phyloP scores from a whole-genome alignment of 2,329 filamentous ascomycete species.

The Pyrenophora tritici-repentis region DNA sequence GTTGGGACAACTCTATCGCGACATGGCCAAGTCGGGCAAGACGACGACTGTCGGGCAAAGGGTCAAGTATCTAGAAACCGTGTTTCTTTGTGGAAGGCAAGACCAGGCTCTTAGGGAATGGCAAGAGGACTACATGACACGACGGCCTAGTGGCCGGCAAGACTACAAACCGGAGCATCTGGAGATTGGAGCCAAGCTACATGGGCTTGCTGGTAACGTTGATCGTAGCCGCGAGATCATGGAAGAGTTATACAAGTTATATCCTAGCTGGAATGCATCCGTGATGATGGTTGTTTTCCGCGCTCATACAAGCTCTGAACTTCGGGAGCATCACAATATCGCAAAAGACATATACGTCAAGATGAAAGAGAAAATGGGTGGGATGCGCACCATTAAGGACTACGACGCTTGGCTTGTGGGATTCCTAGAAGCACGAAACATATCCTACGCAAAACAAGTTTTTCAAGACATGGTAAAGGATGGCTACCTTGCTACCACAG shows the following conservation, averaged over 20 bases:
- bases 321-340: constrained; percentile 49
- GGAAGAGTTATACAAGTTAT: constrained; percentile 57
- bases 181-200: constrained; percentile 70
- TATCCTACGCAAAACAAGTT: constrained; percentile 71
- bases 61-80: constrained; percentile 31
- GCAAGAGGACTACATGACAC: constrained; percentile 29
- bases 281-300: constrained; percentile 72
- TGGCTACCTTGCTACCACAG: constrained; percentile 50
- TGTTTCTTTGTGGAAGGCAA: constrained; percentile 33
- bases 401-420: constrained; percentile 75
- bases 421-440: constrained; percentile 69
- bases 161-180: constrained; percentile 50
- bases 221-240: constrained; percentile 63
- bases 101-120: constrained; percentile 40
- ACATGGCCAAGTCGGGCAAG: constrained; percentile 31
- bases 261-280: constrained; percentile 57
- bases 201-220: constrained; percentile 62
- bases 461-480: constrained; percentile 88
- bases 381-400: constrained; percentile 68
- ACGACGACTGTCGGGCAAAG: constrained; percentile 26
- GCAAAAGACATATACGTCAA: constrained; percentile 57
- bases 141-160: constrained; percentile 23
- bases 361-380: constrained; percentile 64
- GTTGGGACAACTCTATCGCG: constrained; percentile 32
- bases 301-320: constrained; percentile 62